Base-by-base conservation (phyloP, 345 rosid genomes). In the Salix exigua region DNA sequence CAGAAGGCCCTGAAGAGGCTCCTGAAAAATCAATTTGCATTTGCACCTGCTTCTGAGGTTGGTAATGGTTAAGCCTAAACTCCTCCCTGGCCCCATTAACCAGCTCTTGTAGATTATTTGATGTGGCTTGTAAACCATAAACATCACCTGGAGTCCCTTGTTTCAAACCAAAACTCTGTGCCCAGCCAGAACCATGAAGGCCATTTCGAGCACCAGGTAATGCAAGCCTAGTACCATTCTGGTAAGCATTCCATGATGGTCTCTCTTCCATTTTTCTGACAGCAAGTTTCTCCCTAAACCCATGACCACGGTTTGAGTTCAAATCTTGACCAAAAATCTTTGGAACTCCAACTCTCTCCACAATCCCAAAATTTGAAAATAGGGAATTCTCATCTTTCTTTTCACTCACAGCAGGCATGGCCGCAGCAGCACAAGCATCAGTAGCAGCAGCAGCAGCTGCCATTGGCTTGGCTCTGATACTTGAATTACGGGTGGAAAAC, bases 281-380 rank as follows among this genome's bases (percentile, higher is more conserved):
- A 0, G 90, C 87, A 50, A 96, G 93, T 66, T 96, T 96, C 89
- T 93, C 99, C 80, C 99, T 86, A 81, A 84, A 86, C 25, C 81
- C 84, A 71, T 83, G 84, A 69, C 76, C 80, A 28, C 75, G 83
- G 16, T 75, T 76, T 12, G 77, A 50, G 72, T 42, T 88, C 86
- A 93, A 75, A 26, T 93, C 94, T 79, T 90, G 96, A 58, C 99
- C 97, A 42, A 93, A 96, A 61, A 92, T 88, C 88, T 87, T 96
- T 3, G 88, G 88, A 63, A 80, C 55, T 37, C 82, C 86, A 74
- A 81, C 85, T 30, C 85, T 86, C 77, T 86, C 91, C 71, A 81
- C 79, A 30, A 37, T 66, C 75, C 91, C 88, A 73, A 78, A 78
- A 80, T 78, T 79, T 2, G 84, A 70, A 75, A 79, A 78, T 18